Base-by-base conservation (phyloP, 331 rosid genomes). In the Acacia pycnantha region DNA sequence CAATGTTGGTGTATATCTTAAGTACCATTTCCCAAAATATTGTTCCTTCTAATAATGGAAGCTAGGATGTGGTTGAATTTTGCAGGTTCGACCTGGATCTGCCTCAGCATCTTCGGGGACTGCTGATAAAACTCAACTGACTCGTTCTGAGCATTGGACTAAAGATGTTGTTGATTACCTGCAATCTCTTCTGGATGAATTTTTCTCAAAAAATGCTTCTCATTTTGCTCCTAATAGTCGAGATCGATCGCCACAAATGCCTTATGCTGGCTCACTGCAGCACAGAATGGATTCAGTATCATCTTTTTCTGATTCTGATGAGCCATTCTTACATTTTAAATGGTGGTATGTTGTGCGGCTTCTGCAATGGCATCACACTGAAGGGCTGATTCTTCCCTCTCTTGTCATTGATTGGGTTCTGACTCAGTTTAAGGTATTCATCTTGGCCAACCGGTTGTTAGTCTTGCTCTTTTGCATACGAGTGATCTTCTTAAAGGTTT, bases 291-390 rank as follows among this genome's bases (percentile, higher is more conserved):
- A 92, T 80, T 82, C 86, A 3, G 80, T 84, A 70, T 85, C 84
- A 70, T 85, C 94, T 67, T 78, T 82, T 46, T 88, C 88, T 81
- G 95, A 90, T 77, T 90, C 91, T 78, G 93, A 91, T 81, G 97
- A 90, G 82, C 92, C 97, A 76, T 94, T 98, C 46, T 81, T 91
- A 72, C 95, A 96, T 87, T 90, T 90, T 83, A 94, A 85, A 89
- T 96, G 99, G 99, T 91, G 99, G 99, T 94, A 96, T 83, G 82
- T 94, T 84, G 93, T 91, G 65, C 93, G 97, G 58, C 98, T 96
- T 29, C 84, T 96, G 91, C 98, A 89, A 58, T 96, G 99, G 99
- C 97, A 94, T 88, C 92, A 91, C 82, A 93, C 97, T 7, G 99
- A 96, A 79, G 97, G 99, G 82, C 85, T 96, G 69, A 88, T 92